A percentile compares a stretch with the other conserved stretches of the same genome.
These are phyloP conservation scores for Castanea sativa DNA, from an alignment of 306 rosid species.

Conservation along the genomic window DNA sequence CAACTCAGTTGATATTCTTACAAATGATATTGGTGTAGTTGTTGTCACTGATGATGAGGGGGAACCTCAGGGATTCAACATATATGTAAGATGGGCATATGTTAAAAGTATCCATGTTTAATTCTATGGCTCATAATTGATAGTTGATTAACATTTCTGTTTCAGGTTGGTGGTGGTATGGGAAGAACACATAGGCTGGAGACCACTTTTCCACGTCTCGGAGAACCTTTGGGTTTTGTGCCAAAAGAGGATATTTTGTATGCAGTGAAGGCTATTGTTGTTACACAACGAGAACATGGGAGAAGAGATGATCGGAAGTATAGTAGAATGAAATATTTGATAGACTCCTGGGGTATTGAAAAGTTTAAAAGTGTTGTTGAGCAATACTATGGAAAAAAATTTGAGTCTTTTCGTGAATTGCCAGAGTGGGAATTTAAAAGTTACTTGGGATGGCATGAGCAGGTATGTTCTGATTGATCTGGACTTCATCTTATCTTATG, in stretches of 20 bases:
- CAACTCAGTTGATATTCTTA: slow-evolving; percentile 91
- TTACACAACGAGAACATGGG: slow-evolving; percentile 90
- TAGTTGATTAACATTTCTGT: slow-evolving; percentile 22
- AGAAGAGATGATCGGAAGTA: slow-evolving; percentile 97
- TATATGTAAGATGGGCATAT: slow-evolving; percentile 66
- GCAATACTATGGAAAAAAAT: slow-evolving; percentile 83
- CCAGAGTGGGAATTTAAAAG: slow-evolving; percentile 96
- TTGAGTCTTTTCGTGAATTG: slow-evolving; percentile 69
- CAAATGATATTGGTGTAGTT: slow-evolving; percentile 89
- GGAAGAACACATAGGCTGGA: slow-evolving; percentile 97
- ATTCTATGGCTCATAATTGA: slow-evolving; percentile 17
- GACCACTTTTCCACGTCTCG: slow-evolving; percentile 82
- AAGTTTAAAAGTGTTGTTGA: slow-evolving; percentile 79
- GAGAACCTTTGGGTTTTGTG: slow-evolving; percentile 85
- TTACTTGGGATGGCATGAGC: slow-evolving; percentile 96
- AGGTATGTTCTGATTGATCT: slow-evolving; percentile 54
- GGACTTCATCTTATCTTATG: slow-evolving; percentile 12
- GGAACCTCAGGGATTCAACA: slow-evolving; percentile 88
- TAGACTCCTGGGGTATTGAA: slow-evolving; percentile 95
- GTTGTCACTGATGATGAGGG: slow-evolving; percentile 72
- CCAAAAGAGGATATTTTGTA: slow-evolving; percentile 92
- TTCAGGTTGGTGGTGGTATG: slow-evolving; percentile 99
- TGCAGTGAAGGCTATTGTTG: slow-evolving; percentile 96
- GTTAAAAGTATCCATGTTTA: background rate
- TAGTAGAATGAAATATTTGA: slow-evolving; percentile 93